These are phyloP conservation scores for Nannochloropsis salina DNA, from an alignment of 108 stramenopile species.

Conservation along the genomic window DNA sequence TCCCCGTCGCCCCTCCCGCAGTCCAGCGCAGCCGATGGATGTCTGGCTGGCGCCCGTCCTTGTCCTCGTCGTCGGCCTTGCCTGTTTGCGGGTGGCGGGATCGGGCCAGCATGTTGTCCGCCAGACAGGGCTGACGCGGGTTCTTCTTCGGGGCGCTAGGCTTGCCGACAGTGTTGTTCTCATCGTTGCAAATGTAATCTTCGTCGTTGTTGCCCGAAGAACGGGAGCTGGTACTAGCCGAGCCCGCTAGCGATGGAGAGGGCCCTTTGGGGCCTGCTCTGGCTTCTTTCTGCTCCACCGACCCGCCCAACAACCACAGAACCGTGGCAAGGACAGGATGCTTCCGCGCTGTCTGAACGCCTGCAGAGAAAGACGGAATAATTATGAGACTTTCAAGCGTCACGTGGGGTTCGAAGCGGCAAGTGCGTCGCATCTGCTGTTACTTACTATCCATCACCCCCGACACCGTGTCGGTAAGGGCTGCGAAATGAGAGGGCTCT, in stretches of 20 bases:
- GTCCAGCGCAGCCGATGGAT: neutral
- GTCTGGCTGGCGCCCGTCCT: neutral
- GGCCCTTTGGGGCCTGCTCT: neutral
- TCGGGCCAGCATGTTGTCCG: no score
- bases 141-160: no score
- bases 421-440: no score
- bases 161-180: neutral
- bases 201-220: neutral
- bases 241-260: no score
- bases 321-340: neutral
- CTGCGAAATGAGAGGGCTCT: neutral
- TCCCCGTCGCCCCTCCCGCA: neutral
- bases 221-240: neutral
- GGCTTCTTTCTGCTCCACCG: neutral
- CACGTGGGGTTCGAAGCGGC: no score
- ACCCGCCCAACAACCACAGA: conserved; percentile 1
- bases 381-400: no score
- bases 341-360: neutral
- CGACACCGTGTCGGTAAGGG: neutral
- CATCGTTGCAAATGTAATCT: neutral
- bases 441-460: neutral
- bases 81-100: no score
- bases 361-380: neutral
- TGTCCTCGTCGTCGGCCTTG: no score
- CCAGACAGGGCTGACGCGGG: no score